A percentile compares a stretch with the other conserved stretches of the same genome.
These are phyloP conservation scores for Lepidium aucheri DNA, from an alignment of 345 rosid species.

Conservation along the genomic window DNA sequence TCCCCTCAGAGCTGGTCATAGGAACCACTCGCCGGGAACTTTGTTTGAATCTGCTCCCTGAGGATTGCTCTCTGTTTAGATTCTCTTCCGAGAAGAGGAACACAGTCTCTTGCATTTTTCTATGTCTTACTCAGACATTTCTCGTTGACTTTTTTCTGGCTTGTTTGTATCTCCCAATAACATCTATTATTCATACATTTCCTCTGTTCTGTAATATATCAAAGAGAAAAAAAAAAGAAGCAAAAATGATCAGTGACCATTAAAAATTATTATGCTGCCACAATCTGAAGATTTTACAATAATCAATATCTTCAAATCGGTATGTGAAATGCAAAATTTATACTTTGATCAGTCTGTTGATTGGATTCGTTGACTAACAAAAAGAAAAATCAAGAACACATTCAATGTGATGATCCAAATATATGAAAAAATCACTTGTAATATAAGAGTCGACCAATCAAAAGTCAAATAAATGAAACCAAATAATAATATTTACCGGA, in stretches of 20 bases:
- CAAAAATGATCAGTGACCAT: background rate
- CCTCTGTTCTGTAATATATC: background rate
- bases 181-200: background rate
- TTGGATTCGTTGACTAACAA: constrained; percentile 1
- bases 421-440: background rate
- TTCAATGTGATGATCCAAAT: background rate
- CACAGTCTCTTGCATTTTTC: constrained; percentile 28
- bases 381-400: background rate
- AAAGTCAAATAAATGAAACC: background rate
- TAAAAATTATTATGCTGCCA: background rate
- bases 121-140: constrained; percentile 5
- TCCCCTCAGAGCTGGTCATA: constrained; percentile 6
- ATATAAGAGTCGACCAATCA: background rate
- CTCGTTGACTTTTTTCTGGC: constrained; percentile 5
- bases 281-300: background rate
- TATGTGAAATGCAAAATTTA: background rate
- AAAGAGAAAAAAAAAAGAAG: background rate
- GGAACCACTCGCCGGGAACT: constrained; percentile 29
- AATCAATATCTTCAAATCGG: background rate
- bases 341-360: background rate
- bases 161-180: background rate
- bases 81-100: constrained; percentile 24
- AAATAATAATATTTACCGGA: constrained; percentile 1
- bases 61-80: constrained; percentile 23
- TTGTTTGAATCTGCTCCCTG: constrained; percentile 19